Percentiles rank a stretch among this genome's conserved stretches.
Evolutionary conservation across 208 protist genomes (phyloP).

Genomic region (Wallacemonas sp.): DNA sequence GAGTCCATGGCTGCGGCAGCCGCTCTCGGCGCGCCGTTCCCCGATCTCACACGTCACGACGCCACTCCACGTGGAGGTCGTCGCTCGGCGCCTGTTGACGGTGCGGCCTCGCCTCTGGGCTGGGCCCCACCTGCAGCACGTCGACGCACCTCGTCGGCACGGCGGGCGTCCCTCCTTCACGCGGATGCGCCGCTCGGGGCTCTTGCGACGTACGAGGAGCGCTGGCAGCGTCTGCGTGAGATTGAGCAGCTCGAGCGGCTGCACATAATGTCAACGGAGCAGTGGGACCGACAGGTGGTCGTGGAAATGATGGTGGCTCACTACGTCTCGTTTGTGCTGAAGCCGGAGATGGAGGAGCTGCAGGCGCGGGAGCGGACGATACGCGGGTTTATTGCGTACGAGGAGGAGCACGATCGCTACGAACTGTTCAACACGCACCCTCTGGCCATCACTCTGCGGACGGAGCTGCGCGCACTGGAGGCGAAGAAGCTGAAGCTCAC

Average conservation of each 20-base stretch:
- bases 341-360: conserved; percentile 67
- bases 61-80: not conserved
- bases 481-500: conserved; percentile 45
- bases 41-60: no score
- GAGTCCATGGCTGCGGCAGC: not conserved
- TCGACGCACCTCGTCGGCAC: not conserved
- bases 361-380: conserved; percentile 38
- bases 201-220: conserved; percentile 20
- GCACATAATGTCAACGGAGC: conserved; percentile 47
- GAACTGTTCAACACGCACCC: conserved; percentile 50
- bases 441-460: conserved; percentile 24
- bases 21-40: no score
- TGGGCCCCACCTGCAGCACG: conserved; percentile 1
- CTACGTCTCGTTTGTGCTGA: conserved; percentile 78
- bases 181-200: conserved; percentile 20
- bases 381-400: conserved; percentile 31
- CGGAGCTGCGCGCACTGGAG: conserved; percentile 32
- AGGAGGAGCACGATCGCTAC: conserved; percentile 63
- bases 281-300: conserved; percentile 58
- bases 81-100: not conserved
- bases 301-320: conserved; percentile 76
- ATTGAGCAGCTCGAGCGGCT: conserved; percentile 54
- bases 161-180: conserved; percentile 9
- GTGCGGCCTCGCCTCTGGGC: not conserved
- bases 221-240: conserved; percentile 23